Evolutionary conservation across 768 basidiomycete species (phyloP).

Genomic region (Amanita subjunquillea): DNA sequence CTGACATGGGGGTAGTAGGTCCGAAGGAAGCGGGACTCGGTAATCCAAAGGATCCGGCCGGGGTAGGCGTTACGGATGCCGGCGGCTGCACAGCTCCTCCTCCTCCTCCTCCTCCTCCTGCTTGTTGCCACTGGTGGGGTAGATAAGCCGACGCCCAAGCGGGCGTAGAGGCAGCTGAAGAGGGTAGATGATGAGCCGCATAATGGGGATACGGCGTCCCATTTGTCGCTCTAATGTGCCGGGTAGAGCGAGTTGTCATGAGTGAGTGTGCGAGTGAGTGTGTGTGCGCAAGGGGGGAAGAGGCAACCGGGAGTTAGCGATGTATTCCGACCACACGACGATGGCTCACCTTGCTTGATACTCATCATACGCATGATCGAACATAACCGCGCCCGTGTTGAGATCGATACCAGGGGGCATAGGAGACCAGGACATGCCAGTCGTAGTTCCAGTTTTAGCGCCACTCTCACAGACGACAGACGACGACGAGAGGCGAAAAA

Average conservation of each 20-base stretch:
- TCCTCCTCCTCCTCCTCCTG: neutral
- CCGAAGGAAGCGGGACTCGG: slow-evolving; percentile 9
- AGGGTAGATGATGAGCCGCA: neutral
- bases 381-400: slow-evolving; percentile 14
- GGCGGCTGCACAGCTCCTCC: neutral
- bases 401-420: slow-evolving; percentile 17
- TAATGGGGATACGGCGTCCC: slow-evolving; percentile 2
- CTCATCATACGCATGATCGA: slow-evolving; percentile 18
- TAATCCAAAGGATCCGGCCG: neutral
- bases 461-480: too few species aligned
- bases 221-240: neutral
- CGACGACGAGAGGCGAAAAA: too few species aligned
- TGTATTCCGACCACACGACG: neutral
- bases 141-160: neutral
- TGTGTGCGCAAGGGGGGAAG: neutral
- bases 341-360: slow-evolving; percentile 10
- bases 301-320: neutral
- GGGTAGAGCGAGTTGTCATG: too few species aligned
- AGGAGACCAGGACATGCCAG: slow-evolving; percentile 8
- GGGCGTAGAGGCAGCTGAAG: neutral
- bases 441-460: too few species aligned
- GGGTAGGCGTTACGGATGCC: slow-evolving; percentile 5
- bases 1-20: slow-evolving; percentile 10
- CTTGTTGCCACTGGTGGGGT: neutral
- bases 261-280: too few species aligned